These are phyloP conservation scores for Coemansia sp. DNA, from an alignment of 192 early-diverging fungal species.

Conservation along the genomic window DNA sequence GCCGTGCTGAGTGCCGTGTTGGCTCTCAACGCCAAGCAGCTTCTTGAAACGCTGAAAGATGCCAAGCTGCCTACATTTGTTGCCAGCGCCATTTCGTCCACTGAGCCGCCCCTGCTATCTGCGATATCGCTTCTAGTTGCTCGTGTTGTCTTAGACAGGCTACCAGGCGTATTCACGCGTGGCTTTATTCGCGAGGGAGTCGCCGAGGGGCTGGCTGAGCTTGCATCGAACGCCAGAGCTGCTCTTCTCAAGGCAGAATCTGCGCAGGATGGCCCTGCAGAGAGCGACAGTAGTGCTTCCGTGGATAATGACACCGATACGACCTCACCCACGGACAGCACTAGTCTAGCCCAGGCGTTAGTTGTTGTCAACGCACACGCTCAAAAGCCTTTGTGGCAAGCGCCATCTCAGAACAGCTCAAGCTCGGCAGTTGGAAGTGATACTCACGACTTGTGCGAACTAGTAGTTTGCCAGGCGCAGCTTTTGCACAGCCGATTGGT, in stretches of 20 bases:
- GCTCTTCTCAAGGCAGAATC: neutral
- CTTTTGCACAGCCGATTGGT: constrained; percentile 1
- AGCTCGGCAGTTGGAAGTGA: neutral
- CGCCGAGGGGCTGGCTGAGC: constrained; percentile 56
- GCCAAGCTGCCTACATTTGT: constrained; percentile 18
- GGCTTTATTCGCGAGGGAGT: constrained; percentile 78
- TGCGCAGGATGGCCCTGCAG: neutral
- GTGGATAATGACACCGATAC: neutral
- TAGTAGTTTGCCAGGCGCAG: constrained; percentile 13
- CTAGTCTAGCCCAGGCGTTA: neutral
- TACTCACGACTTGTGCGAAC: neutral
- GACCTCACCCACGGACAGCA: neutral
- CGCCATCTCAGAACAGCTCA: neutral
- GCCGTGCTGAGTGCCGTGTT: constrained; percentile 58
- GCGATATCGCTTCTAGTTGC: constrained; percentile 47
- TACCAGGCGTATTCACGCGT: constrained; percentile 55
- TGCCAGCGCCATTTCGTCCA: constrained; percentile 13
- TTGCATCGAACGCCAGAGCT: constrained; percentile 16
- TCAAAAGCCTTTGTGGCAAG: neutral
- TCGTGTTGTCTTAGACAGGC: constrained; percentile 60
- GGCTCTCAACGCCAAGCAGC: constrained; percentile 41
- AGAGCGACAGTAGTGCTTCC: neutral
- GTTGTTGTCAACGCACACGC: neutral
- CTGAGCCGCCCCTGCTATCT: constrained; percentile 18
- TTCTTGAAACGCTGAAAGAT: constrained; percentile 52